These are phyloP conservation scores for Auriscalpium orientale DNA, from an alignment of 768 basidiomycete species.

Conservation along the genomic window DNA sequence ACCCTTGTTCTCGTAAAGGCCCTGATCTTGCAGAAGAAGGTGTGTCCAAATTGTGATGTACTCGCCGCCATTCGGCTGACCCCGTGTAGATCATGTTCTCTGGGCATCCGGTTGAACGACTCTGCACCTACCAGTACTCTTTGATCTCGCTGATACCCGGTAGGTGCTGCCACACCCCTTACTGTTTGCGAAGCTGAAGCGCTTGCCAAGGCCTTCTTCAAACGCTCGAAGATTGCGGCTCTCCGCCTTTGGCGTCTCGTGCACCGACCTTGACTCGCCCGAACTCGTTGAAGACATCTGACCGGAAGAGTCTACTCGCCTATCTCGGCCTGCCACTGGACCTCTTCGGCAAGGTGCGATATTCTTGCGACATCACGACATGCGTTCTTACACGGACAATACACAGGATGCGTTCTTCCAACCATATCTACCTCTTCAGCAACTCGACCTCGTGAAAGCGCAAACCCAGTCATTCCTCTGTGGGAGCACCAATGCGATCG, in stretches of 20 bases:
- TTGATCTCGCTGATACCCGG: slow-evolving; percentile 90
- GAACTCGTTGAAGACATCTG: slow-evolving; percentile 79
- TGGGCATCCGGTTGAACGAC: slow-evolving; percentile 90
- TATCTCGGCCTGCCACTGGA: slow-evolving; percentile 93
- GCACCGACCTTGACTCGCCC: slow-evolving; percentile 62
- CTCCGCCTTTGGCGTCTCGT: slow-evolving; percentile 62
- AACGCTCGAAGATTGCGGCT: slow-evolving; percentile 85
- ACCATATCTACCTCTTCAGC: slow-evolving; percentile 93
- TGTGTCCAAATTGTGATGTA: slow-evolving; percentile 26
- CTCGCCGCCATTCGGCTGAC: background rate
- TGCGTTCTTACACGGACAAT: background rate
- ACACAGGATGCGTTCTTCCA: slow-evolving; percentile 89
- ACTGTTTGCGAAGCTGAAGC: background rate
- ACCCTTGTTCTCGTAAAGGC: slow-evolving; percentile 93
- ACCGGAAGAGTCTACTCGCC: slow-evolving; percentile 82
- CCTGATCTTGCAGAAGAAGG: slow-evolving; percentile 88
- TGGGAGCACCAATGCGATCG: slow-evolving; percentile 93
- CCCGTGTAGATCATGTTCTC: slow-evolving; percentile 82
- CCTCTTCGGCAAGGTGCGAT: slow-evolving; percentile 76
- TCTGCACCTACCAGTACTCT: slow-evolving; percentile 97
- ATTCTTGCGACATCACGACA: background rate
- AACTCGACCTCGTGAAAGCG: slow-evolving; percentile 72
- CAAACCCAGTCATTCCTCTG: slow-evolving; percentile 82
- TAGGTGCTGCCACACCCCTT: slow-evolving; percentile 23
- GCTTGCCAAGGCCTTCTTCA: slow-evolving; percentile 64